These are phyloP conservation scores for Penicillium paradoxum DNA, from an alignment of 495 filamentous ascomycete genomes.

Conservation along the genomic window DNA sequence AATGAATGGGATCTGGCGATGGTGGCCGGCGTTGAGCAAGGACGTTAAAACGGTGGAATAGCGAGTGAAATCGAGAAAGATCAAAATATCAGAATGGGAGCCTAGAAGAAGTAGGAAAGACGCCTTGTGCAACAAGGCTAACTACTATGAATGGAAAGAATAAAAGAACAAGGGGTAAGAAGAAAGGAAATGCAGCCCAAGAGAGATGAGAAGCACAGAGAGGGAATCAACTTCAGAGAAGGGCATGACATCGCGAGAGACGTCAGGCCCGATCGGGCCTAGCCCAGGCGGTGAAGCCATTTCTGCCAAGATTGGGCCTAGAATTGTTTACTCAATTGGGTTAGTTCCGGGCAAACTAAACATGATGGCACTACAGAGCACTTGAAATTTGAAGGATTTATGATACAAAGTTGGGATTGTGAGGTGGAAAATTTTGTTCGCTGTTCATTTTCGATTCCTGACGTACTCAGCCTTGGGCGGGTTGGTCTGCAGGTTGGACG, in stretches of 20 bases:
- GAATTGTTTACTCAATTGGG: conserved; percentile 3
- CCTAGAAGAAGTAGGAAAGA: background rate
- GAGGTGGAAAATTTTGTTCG: background rate
- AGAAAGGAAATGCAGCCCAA: conserved; percentile 17
- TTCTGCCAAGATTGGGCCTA: conserved; percentile 20
- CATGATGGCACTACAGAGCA: background rate
- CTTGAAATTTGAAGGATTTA: background rate
- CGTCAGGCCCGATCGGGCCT: conserved; percentile 29
- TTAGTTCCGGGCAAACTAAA: conserved; percentile 2
- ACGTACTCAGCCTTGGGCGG: background rate
- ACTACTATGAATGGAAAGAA: conserved; percentile 3
- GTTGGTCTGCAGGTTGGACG: background rate
- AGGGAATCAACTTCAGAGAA: conserved; percentile 10
- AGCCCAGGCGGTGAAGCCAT: conserved; percentile 18
- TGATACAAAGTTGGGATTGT: background rate
- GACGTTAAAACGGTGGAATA: conserved; percentile 2
- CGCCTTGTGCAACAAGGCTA: conserved; percentile 1
- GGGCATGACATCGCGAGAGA: conserved; percentile 31
- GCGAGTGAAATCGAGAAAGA: conserved; percentile 1
- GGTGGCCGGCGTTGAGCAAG: conserved; percentile 11
- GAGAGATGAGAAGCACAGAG: conserved; percentile 16
- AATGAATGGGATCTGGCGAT: background rate
- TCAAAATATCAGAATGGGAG: background rate
- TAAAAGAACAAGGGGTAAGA: conserved; percentile 22
- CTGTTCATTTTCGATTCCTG: background rate